phyloP scores from a whole-genome alignment of 2,329 filamentous ascomycete species.

The Truncatella angustata region DNA sequence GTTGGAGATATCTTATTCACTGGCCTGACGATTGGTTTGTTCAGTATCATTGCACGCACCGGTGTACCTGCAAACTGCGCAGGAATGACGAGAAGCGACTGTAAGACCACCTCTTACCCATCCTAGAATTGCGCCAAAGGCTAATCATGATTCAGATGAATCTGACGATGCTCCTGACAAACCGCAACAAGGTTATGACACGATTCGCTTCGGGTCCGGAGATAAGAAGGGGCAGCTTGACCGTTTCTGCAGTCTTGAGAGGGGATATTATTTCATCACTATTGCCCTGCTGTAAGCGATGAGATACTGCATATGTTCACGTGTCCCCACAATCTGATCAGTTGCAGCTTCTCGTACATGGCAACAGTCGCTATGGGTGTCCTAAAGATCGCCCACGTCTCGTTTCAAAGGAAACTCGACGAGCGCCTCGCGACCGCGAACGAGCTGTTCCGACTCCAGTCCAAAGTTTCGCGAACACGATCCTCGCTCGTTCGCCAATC shows the following conservation, averaged over 20 bases:
- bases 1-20: conserved; percentile 30
- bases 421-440: conserved; percentile 21
- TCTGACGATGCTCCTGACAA: conserved; percentile 12
- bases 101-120: conserved; percentile 12
- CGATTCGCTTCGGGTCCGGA: conserved; percentile 27
- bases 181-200: conserved; percentile 21
- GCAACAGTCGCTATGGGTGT: conserved; percentile 26
- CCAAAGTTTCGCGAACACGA: conserved; percentile 18
- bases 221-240: conserved; percentile 26
- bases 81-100: conserved; percentile 26
- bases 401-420: conserved; percentile 24
- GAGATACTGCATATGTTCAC: background rate
- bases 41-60: conserved; percentile 30
- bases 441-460: conserved; percentile 21
- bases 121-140: background rate
- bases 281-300: conserved; percentile 27
- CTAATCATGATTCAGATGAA: conserved; percentile 8
- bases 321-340: background rate
- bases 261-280: conserved; percentile 30
- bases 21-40: conserved; percentile 28
- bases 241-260: conserved; percentile 29
- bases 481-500: conserved; percentile 13
- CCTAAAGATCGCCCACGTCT: conserved; percentile 27
- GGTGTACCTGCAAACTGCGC: conserved; percentile 33
- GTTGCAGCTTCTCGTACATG: conserved; percentile 26